Percentiles rank a stretch among this genome's conserved stretches.
Conservation (phyloP, 306 rosid genomes). For the Malus asiatica region DNA sequence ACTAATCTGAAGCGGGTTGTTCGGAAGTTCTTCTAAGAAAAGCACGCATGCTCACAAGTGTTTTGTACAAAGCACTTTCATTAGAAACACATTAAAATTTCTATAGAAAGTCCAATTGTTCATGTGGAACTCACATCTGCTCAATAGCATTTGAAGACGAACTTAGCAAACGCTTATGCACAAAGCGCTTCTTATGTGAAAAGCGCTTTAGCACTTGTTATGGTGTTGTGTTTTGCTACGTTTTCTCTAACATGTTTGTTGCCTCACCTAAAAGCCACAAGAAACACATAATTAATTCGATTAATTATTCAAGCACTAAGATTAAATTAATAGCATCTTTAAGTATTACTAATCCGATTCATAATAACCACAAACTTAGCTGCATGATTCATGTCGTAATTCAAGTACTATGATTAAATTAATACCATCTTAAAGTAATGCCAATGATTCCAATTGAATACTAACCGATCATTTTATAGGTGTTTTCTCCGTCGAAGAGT, state of each 20-base stretch:
- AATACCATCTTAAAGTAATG: not conserved
- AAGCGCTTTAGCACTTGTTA: not conserved
- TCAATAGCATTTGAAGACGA: too few species aligned
- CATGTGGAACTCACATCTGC: too few species aligned
- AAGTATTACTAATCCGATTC: not conserved
- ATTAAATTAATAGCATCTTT: not conserved
- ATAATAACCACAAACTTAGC: not conserved
- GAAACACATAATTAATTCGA: not conserved
- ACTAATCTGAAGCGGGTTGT: too few species aligned
- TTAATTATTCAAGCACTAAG: not conserved
- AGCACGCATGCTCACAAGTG: too few species aligned
- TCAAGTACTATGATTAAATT: not conserved
- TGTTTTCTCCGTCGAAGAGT: not conserved
- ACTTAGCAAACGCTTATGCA: not conserved
- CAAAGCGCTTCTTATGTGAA: not conserved
- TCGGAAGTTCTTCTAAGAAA: too few species aligned
- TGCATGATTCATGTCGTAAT: not conserved
- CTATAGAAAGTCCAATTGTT: too few species aligned
- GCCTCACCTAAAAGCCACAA: not conserved
- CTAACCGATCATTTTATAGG: not conserved
- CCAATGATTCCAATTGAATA: not conserved
- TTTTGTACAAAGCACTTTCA: too few species aligned
- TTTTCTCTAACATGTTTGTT: not conserved
- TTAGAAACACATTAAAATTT: too few species aligned
- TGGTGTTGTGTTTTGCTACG: not conserved